Evolutionary conservation across 108 stramenopile genomes (phyloP), one percentile per base, ranked within the genome.

Genomic region (Skeletonema grethae): DNA sequence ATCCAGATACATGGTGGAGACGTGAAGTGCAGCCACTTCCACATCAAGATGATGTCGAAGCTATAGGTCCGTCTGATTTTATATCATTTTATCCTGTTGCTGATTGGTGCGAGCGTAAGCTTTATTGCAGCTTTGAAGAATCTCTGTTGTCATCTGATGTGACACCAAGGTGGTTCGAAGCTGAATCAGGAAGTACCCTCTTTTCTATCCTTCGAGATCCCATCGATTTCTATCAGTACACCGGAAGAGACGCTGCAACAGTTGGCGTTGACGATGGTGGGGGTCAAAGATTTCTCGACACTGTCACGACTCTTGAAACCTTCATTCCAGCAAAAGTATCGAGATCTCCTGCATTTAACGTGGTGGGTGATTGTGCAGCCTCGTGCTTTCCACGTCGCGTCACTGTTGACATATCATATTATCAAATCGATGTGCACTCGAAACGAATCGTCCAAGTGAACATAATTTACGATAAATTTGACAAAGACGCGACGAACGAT

Each of bases 141-240:
- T 50, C 75, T 38, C 65, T 89, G 45, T 16, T 67, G 3, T 55
- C 64, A 32, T 41, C 66, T 36, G 91, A 89, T 57, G 80, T 84
- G 13, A 73, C 66, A 13, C 88, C 90, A 28, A 72, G 92, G 53
- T 95, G 95, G 95, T 94, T 95, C 59, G 91, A 94, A 67, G 87
- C 83, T 15, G 72, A 64, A 13, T 60, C 77, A 25, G 95, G 85
- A 31, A 69, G 76, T 16, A 58, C 53, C 10, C 66, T 95, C 41
- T 91, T 94, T 65, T 66, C 89, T 20, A 61, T 95, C 18, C 74
- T 95, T 45, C 65, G 90, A 34, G 77, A 83, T 65, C 91, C 95
- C 0, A 85, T 94, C 22, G 71, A 78, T 39, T 92, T 85, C 67
- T 70, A 53, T 74, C 70, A 90, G 59, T 93, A 89, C 66, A 88